Base-by-base conservation (phyloP, 495 filamentous ascomycete genomes). In the Sordaria brevicollis region DNA sequence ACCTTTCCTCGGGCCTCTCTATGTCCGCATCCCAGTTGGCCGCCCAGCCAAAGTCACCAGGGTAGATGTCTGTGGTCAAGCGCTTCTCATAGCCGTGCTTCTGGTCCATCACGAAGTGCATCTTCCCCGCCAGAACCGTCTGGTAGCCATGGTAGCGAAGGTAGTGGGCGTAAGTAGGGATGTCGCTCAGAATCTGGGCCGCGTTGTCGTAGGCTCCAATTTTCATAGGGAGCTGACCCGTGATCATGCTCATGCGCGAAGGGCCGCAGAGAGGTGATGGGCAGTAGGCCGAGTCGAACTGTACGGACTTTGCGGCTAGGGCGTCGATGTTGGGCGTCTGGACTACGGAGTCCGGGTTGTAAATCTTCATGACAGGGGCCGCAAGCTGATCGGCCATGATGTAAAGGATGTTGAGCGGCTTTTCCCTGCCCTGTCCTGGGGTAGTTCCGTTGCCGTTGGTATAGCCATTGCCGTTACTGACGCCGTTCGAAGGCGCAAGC, bases 21-120 rank as follows among this genome's bases (percentile, higher is more conserved):
- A 62, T 62, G 8, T 62, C 13, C 49, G 49, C 49, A 77, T 97
- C 93, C 93, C 93, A 97, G 77, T 94, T 91, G 68, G 94, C 92
- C 5, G 87, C 88, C 93, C 93, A 97, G 69, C 93, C 93, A 75
- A 93, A 90, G 75, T 97, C 93, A 49, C 90, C 93, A 3, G 93
- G 93, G 77, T 97, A 97, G 74, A 97, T 96, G 77, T 97, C 93
- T 70, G 87, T 89, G n/a, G 93, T 97, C 73, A 97, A 83, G 68
- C 93, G 86, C 74, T 90, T 88, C 81, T 97, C 93, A 74, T 93
- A 97, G 36, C 93, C 93, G 79, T 97, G 93, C 67, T 96, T 84
- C 81, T 97, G 93, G 75, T 97, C 93, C 62, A 93, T 93, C 69
- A 93, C 91, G 79, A 97, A 97, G 78, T 97, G 93, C 93, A 97